These are phyloP conservation scores for Thyridium curvatum DNA, from an alignment of 2,329 filamentous ascomycete species.

Conservation along the genomic window DNA sequence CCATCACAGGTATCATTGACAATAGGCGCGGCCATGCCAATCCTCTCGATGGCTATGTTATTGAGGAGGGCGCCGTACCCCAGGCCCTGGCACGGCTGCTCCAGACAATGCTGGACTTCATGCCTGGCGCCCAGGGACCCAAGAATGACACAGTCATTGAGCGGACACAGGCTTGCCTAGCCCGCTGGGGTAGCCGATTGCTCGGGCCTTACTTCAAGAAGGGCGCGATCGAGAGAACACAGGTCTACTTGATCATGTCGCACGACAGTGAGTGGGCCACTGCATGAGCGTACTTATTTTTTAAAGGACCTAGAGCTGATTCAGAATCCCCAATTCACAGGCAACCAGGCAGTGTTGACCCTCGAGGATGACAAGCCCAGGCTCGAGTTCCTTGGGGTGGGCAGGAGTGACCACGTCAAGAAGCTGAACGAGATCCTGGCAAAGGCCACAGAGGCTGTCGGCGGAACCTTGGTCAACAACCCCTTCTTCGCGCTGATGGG, in stretches of 20 bases:
- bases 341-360: conserved; percentile 52
- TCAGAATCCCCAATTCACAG: conserved; percentile 17
- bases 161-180: conserved; percentile 37
- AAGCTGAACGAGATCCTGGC: conserved; percentile 44
- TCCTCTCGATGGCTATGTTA: conserved; percentile 54
- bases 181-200: conserved; percentile 44
- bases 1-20: conserved; percentile 58
- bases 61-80: conserved; percentile 58
- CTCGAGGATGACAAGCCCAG: conserved; percentile 54
- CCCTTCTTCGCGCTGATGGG: conserved; percentile 51
- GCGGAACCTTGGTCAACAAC: conserved; percentile 53
- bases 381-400: conserved; percentile 54
- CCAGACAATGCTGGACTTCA: conserved; percentile 48
- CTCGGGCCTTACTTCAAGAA: conserved; percentile 50
- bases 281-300: background rate
- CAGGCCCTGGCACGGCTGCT: conserved; percentile 49
- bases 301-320: too few species aligned
- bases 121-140: conserved; percentile 38
- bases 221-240: conserved; percentile 53
- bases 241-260: conserved; percentile 61
- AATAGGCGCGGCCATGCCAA: conserved; percentile 44
- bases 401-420: conserved; percentile 47
- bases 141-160: conserved; percentile 29
- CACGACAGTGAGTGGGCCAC: conserved; percentile 45
- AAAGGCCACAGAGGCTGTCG: conserved; percentile 49